Conservation (phyloP, 1,284 basidiomycete genomes). For the Rhodotorula sp. region DNA sequence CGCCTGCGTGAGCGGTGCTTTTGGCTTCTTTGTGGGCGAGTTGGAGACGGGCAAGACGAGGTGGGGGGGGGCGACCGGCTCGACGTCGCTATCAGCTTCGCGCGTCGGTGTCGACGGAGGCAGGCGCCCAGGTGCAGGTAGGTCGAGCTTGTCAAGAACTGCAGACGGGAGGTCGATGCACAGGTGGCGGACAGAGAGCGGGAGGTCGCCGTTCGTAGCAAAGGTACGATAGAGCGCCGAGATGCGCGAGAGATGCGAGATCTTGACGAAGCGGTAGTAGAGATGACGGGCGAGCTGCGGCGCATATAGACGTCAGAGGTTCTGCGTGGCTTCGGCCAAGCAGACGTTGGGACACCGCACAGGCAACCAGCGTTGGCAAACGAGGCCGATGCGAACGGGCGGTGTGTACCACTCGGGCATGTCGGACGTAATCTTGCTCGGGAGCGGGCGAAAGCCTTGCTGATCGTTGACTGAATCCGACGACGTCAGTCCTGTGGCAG, state of each 20-base stretch:
- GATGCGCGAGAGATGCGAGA: conserved; percentile 23
- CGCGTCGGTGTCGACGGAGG: fast-evolving
- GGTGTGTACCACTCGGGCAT: conserved; percentile 23
- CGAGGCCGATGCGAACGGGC: conserved; percentile 19
- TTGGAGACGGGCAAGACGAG: too few species aligned
- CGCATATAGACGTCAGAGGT: too few species aligned
- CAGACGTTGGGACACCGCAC: neutral
- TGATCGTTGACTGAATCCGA: conserved; percentile 15
- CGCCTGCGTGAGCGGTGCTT: neutral
- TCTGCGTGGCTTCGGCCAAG: too few species aligned
- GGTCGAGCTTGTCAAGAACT: neutral
- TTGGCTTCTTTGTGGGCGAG: neutral
- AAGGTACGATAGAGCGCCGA: conserved; percentile 2
- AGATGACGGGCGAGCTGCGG: conserved; percentile 20
- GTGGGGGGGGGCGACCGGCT: neutral
- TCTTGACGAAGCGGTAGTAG: conserved; percentile 24
- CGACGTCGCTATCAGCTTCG: conserved; percentile 21
- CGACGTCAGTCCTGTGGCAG: neutral
- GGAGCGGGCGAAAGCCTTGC: conserved; percentile 15
- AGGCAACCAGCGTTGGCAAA: conserved; percentile 29
- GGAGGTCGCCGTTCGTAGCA: neutral
- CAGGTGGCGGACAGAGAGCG: conserved; percentile 16
- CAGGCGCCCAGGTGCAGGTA: neutral
- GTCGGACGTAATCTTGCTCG: neutral
- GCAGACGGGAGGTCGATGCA: conserved; percentile 13